A percentile compares a stretch with the other conserved stretches of the same genome.
These are phyloP conservation scores for Tuber indicum DNA, from an alignment of 495 filamentous ascomycete species.

Conservation along the genomic window DNA sequence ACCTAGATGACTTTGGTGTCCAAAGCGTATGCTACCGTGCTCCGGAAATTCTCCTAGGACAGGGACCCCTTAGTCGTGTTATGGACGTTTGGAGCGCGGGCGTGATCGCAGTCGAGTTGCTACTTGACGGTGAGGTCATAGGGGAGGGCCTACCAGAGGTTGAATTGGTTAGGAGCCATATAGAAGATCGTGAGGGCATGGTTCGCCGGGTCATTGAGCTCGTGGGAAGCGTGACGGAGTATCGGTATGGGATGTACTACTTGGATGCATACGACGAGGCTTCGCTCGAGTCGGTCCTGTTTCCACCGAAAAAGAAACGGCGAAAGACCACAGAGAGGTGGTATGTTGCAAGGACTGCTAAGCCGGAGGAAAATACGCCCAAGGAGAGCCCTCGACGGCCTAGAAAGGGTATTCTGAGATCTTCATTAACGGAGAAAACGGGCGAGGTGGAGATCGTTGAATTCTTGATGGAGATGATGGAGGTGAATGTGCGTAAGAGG, in stretches of 20 bases:
- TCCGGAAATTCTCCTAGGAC: constrained; percentile 38
- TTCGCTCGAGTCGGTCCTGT: constrained; percentile 20
- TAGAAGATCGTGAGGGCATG: constrained; percentile 28
- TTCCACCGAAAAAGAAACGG: constrained; percentile 14
- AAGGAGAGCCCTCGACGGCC: not conserved
- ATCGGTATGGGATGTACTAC: constrained; percentile 30
- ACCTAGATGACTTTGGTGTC: constrained; percentile 34
- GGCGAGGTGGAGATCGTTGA: constrained; percentile 10
- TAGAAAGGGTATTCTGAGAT: constrained; percentile 17
- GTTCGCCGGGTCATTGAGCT: constrained; percentile 33
- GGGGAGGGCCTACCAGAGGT: constrained; percentile 23
- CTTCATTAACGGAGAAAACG: constrained; percentile 13
- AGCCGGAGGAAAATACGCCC: not conserved
- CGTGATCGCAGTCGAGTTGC: constrained; percentile 37
- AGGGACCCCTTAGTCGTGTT: constrained; percentile 28
- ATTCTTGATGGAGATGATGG: constrained; percentile 34
- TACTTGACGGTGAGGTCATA: constrained; percentile 27
- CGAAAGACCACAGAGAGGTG: constrained; percentile 7
- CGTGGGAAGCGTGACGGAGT: constrained; percentile 31
- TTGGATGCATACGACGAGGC: constrained; percentile 25
- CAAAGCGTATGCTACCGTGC: constrained; percentile 39
- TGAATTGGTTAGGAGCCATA: constrained; percentile 27
- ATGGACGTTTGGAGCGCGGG: constrained; percentile 41
- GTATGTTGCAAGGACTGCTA: constrained; percentile 1
- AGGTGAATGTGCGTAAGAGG: constrained; percentile 24